Percentiles rank a stretch among this genome's conserved stretches.
These are phyloP conservation scores for Ustilago sp. DNA, from an alignment of 1,284 basidiomycete genomes.

Conservation along the genomic window DNA sequence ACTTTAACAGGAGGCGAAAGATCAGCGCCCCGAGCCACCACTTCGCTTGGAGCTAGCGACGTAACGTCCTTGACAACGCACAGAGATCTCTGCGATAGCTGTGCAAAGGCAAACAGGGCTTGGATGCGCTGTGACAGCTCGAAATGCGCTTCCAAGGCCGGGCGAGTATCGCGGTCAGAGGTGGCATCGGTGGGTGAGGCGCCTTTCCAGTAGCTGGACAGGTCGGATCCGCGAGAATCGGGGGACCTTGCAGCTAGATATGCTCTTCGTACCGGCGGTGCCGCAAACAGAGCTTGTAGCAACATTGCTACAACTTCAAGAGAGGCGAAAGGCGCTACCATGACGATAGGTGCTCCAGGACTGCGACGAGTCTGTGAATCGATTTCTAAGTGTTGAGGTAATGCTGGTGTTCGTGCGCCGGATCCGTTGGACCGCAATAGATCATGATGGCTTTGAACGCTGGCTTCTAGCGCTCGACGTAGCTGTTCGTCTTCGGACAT, in stretches of 20 bases:
- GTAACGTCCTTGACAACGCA: conserved; percentile 47
- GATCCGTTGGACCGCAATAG: conserved; percentile 25
- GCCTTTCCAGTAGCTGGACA: conserved; percentile 51
- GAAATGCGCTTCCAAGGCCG: conserved; percentile 20
- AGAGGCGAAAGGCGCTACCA: conserved; percentile 43
- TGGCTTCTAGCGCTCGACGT: conserved; percentile 52
- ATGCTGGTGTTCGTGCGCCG: conserved; percentile 34
- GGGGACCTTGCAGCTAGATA: conserved; percentile 25
- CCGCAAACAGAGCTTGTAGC: conserved; percentile 41
- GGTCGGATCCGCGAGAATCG: conserved; percentile 31
- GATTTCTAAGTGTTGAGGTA: conserved; percentile 41
- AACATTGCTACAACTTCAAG: conserved; percentile 39
- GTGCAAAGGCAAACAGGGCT: conserved; percentile 48
- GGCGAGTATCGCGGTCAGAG: background rate
- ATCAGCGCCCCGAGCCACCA: conserved; percentile 32
- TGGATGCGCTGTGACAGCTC: conserved; percentile 42
- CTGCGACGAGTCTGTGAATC: conserved; percentile 24
- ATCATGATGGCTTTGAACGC: conserved; percentile 49
- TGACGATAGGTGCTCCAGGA: conserved; percentile 36
- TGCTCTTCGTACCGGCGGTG: conserved; percentile 31
- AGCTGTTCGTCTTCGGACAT: conserved; percentile 54
- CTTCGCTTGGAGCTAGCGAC: conserved; percentile 29
- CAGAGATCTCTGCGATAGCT: conserved; percentile 25
- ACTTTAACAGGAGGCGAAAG: conserved; percentile 24
- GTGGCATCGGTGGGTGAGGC: conserved; percentile 18